Evolutionary conservation across 805 yeast species (phyloP).

Genomic region (Metschnikowia amazonensis): DNA sequence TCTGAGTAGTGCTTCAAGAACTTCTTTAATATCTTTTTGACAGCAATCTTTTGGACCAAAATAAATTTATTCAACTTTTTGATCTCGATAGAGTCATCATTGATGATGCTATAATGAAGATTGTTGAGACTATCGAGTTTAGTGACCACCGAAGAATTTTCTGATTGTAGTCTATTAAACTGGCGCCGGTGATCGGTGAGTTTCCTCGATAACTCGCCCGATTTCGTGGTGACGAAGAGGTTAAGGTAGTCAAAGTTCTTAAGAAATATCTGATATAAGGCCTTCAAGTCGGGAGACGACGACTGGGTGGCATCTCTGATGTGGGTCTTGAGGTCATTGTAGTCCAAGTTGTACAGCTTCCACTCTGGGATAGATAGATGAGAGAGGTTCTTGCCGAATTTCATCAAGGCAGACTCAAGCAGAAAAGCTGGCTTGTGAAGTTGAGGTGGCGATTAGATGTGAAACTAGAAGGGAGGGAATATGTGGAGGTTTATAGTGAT

Average conservation of each 20-base stretch:
- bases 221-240: conserved; percentile 62
- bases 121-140: conserved; percentile 24
- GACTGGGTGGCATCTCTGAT: conserved; percentile 56
- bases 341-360: conserved; percentile 79
- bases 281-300: conserved; percentile 28
- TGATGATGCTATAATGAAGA: conserved; percentile 35
- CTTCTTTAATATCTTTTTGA: conserved; percentile 71
- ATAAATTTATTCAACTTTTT: conserved; percentile 69
- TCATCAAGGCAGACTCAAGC: conserved; percentile 47
- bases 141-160: conserved; percentile 8
- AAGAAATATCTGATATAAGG: conserved; percentile 37
- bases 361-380: conserved; percentile 84
- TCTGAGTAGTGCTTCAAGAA: conserved; percentile 45
- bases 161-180: conserved; percentile 10
- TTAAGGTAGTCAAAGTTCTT: conserved; percentile 60
- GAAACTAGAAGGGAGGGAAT: not conserved
- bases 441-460: not conserved
- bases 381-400: conserved; percentile 75
- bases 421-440: not conserved
- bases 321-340: conserved; percentile 66
- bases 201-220: conserved; percentile 59
- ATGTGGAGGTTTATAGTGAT: not conserved
- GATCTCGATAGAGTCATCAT: conserved; percentile 41
- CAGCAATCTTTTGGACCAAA: conserved; percentile 67
- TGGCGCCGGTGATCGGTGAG: conserved; percentile 30